These are phyloP conservation scores for Rhododendron henanense DNA, from an alignment of 148 eudicot genomes.

Conservation along the genomic window DNA sequence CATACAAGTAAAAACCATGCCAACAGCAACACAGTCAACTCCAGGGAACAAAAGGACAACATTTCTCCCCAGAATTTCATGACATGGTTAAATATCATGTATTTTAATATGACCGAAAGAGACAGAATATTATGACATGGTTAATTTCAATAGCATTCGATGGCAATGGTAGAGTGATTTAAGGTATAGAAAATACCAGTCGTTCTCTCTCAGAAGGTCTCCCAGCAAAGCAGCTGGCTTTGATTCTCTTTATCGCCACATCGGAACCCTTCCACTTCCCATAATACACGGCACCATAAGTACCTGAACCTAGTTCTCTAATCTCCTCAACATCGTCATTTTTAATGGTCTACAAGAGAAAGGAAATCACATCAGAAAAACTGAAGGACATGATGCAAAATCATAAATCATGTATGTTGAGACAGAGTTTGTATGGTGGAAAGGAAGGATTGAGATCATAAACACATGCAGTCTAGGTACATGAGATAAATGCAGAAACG, in stretches of 20 bases:
- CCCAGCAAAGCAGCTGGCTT: constrained; percentile 98
- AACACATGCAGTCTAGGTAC: neutral
- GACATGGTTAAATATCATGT: neutral
- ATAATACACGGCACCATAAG: constrained; percentile 90
- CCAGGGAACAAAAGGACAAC: neutral
- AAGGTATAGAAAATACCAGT: constrained; percentile 46
- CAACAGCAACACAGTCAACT: neutral
- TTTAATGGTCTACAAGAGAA: constrained; percentile 55
- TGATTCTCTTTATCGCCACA: constrained; percentile 96
- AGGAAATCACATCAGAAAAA: neutral
- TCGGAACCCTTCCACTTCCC: constrained; percentile 99
- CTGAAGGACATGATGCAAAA: constrained; percentile 9
- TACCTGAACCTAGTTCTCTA: constrained; percentile 86
- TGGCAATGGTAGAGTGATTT: neutral
- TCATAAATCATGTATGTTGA: neutral
- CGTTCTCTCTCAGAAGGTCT: constrained; percentile 92
- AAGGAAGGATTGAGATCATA: neutral
- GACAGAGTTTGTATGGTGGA: neutral
- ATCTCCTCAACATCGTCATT: constrained; percentile 94
- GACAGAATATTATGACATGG: neutral
- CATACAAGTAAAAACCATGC: neutral
- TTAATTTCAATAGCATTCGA: neutral
- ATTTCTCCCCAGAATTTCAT: neutral
- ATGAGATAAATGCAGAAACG: neutral
- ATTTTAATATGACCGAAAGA: neutral